These are phyloP conservation scores for Raphanus sativus DNA, from an alignment of 345 rosid genomes.

Conservation along the genomic window DNA sequence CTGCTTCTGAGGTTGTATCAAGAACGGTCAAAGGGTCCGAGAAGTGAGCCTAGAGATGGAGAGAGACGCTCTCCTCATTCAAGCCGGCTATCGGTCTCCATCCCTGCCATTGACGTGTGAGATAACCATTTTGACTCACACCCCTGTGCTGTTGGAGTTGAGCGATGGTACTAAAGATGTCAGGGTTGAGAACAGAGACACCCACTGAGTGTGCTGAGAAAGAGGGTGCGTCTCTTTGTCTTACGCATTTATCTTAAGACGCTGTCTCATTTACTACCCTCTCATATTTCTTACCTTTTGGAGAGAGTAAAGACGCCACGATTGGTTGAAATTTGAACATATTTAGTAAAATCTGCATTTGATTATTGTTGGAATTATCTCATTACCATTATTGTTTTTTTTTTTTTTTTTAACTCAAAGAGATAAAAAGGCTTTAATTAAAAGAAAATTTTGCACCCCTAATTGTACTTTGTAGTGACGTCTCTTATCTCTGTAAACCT, in stretches of 20 bases:
- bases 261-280: constrained; percentile 2
- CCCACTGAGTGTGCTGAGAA: constrained; percentile 55
- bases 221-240: constrained; percentile 61
- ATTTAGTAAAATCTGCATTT: constrained; percentile 15
- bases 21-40: constrained; percentile 60
- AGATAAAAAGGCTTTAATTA: not conserved
- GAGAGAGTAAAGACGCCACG: not conserved
- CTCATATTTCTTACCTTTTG: constrained; percentile 23
- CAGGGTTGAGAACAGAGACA: constrained; percentile 60
- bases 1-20: constrained; percentile 59
- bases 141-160: constrained; percentile 42
- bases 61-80: constrained; percentile 85
- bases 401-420: not conserved
- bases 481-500: not conserved
- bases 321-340: constrained; percentile 22
- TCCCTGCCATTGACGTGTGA: too few relatives aligned
- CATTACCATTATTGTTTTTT: constrained; percentile 10
- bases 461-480: not conserved
- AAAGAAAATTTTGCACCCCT: not conserved
- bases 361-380: constrained; percentile 11
- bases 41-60: constrained; percentile 66
- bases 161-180: constrained; percentile 62
- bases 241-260: constrained; percentile 20
- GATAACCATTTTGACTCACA: too few relatives aligned
- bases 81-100: constrained; percentile 52